Percentiles rank a stretch among this genome's conserved stretches.
phyloP scores from a whole-genome alignment of 2,329 filamentous ascomycete species.

The Parastagonospora nodorum region DNA sequence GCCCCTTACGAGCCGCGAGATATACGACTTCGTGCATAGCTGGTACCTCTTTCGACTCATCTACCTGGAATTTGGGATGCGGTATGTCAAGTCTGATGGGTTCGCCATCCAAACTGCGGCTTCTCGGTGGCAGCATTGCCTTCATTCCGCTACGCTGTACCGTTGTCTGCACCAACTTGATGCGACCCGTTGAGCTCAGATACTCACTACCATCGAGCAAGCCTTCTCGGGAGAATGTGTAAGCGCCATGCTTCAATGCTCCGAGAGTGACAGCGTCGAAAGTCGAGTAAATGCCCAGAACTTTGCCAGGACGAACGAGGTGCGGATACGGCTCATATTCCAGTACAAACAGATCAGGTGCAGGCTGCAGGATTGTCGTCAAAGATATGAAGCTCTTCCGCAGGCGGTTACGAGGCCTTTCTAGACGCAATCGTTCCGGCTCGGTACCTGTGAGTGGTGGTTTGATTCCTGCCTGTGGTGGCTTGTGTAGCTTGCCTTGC shows the following conservation, averaged over 20 bases:
- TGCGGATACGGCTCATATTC: slow-evolving; percentile 31
- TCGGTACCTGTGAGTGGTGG: not conserved
- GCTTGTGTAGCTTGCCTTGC: slow-evolving; percentile 20
- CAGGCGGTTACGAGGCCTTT: slow-evolving; percentile 16
- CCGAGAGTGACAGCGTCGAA: slow-evolving; percentile 23
- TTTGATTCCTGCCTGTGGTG: slow-evolving; percentile 13
- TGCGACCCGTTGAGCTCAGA: slow-evolving; percentile 24
- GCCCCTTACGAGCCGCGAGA: slow-evolving; percentile 21
- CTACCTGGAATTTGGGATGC: slow-evolving; percentile 17
- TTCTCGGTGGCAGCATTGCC: slow-evolving; percentile 11
- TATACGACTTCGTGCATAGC: slow-evolving; percentile 10
- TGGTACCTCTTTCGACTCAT: not conserved
- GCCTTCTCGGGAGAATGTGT: slow-evolving; percentile 29
- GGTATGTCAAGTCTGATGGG: slow-evolving; percentile 26
- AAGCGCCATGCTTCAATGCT: slow-evolving; percentile 26
- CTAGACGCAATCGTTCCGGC: not conserved
- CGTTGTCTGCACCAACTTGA: slow-evolving; percentile 21
- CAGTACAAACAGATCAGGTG: slow-evolving; percentile 12
- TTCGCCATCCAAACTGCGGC: slow-evolving; percentile 4
- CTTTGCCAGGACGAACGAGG: slow-evolving; percentile 20
- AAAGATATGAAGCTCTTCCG: slow-evolving; percentile 7
- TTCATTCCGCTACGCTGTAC: slow-evolving; percentile 19
- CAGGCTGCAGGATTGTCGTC: not conserved
- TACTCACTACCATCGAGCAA: slow-evolving; percentile 28
- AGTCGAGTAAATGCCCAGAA: slow-evolving; percentile 28